Evolutionary conservation across 148 eudicot species (phyloP).

Genomic region (Arctostaphylos glauca): DNA sequence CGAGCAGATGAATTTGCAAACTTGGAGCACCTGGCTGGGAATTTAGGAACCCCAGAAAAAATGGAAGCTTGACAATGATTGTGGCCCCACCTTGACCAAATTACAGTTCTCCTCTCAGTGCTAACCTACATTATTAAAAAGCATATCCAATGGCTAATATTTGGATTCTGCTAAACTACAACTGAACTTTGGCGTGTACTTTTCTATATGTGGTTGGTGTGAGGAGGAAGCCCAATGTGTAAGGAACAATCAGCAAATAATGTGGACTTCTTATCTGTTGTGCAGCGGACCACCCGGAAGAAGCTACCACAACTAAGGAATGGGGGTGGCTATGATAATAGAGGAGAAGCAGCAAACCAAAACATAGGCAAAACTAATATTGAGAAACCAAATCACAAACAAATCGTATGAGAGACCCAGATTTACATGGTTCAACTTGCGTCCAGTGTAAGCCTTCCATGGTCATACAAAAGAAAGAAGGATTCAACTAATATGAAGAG

Average conservation of each 20-base stretch:
- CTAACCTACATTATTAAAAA: neutral
- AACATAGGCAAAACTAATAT: too few species aligned
- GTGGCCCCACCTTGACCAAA: neutral
- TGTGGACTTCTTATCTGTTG: neutral
- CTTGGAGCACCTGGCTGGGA: neutral
- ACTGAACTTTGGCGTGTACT: neutral
- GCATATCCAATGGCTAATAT: neutral
- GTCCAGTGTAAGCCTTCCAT: too few species aligned
- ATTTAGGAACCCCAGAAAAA: neutral
- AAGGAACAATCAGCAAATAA: neutral
- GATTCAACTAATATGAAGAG: too few species aligned
- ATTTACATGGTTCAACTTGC: too few species aligned
- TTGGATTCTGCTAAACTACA: too few species aligned
- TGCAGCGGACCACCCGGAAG: too few species aligned
- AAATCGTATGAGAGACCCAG: too few species aligned
- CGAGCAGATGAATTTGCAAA: neutral
- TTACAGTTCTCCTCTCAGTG: neutral
- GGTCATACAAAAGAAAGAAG: too few species aligned
- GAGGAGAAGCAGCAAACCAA: too few species aligned
- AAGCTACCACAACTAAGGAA: too few species aligned
- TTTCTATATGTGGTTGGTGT: neutral
- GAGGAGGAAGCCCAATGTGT: neutral
- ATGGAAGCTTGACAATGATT: slow-evolving; percentile 3
- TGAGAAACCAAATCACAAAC: too few species aligned
- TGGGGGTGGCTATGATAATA: too few species aligned